Evolutionary conservation across 2,329 filamentous ascomycete species (phyloP).

Genomic region (Verticillium dahliae): DNA sequence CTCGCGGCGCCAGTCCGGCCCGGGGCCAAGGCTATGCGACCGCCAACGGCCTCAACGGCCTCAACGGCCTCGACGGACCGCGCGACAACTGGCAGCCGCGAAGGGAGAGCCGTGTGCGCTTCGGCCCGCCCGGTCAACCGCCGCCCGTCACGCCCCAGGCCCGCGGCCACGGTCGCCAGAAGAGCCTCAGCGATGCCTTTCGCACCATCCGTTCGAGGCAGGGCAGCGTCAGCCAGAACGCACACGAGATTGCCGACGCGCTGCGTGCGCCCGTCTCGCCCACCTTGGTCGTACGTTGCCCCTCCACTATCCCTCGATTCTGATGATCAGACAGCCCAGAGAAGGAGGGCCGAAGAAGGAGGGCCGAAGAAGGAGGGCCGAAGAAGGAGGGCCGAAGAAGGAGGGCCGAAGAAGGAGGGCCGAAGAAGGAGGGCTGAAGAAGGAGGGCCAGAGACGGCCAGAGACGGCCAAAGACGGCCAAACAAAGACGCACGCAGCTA

Average conservation of each 20-base stretch:
- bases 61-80: conserved; percentile 18
- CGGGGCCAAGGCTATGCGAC: conserved; percentile 19
- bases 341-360: too few species aligned
- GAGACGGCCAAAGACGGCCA: too few species aligned
- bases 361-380: too few species aligned
- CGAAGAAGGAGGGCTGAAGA: too few species aligned
- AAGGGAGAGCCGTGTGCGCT: conserved; percentile 33
- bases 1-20: conserved; percentile 13
- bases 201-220: conserved; percentile 73
- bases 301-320: background rate
- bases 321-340: too few species aligned
- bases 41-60: background rate
- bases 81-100: conserved; percentile 57
- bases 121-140: background rate
- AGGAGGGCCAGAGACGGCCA: background rate
- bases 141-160: background rate
- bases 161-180: conserved; percentile 61
- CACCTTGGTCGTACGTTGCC: conserved; percentile 66
- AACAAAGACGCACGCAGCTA: background rate
- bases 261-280: conserved; percentile 85
- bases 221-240: conserved; percentile 85
- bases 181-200: conserved; percentile 86
- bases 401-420: too few species aligned
- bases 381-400: too few species aligned
- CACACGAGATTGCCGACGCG: conserved; percentile 86